These are phyloP conservation scores for Trichoderma parareesei DNA, from an alignment of 495 filamentous ascomycete genomes.

Conservation along the genomic window DNA sequence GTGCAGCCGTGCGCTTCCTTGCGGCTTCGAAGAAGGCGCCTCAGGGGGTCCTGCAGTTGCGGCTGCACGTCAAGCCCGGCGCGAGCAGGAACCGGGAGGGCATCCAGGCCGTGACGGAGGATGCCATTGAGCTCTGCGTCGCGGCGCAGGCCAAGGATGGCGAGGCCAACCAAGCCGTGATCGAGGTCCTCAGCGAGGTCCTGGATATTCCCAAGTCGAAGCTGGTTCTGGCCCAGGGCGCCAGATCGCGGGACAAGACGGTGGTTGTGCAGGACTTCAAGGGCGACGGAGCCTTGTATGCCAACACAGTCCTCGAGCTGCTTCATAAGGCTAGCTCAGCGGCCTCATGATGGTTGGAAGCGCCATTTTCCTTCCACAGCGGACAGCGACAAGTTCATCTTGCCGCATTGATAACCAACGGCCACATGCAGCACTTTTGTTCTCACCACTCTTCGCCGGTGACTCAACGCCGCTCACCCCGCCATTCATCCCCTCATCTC, in stretches of 20 bases:
- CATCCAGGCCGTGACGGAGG: conserved; percentile 42
- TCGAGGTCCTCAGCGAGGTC: conserved; percentile 52
- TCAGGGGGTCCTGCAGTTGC: conserved; percentile 34
- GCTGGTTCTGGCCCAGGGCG: conserved; percentile 53
- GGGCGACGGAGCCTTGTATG: not conserved
- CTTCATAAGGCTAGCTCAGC: conserved; percentile 2
- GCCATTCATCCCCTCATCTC: not conserved
- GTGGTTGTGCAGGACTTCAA: conserved; percentile 19
- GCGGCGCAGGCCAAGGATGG: conserved; percentile 55
- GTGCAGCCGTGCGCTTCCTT: conserved; percentile 22
- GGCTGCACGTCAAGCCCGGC: conserved; percentile 59
- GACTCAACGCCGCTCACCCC: not conserved
- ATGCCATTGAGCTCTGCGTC: conserved; percentile 53
- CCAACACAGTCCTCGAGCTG: not conserved
- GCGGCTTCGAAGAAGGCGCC: conserved; percentile 28
- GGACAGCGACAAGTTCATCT: no score
- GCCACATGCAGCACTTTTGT: no score
- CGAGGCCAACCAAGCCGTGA: conserved; percentile 58
- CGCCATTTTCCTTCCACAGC: not conserved
- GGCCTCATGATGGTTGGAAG: not conserved
- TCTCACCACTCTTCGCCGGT: not conserved
- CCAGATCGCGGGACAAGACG: conserved; percentile 56
- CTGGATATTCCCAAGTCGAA: conserved; percentile 56
- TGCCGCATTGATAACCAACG: no score
- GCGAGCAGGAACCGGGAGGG: conserved; percentile 52